Evolutionary conservation across 2,329 filamentous ascomycete species (phyloP).

Genomic region (Huntiella decipiens): DNA sequence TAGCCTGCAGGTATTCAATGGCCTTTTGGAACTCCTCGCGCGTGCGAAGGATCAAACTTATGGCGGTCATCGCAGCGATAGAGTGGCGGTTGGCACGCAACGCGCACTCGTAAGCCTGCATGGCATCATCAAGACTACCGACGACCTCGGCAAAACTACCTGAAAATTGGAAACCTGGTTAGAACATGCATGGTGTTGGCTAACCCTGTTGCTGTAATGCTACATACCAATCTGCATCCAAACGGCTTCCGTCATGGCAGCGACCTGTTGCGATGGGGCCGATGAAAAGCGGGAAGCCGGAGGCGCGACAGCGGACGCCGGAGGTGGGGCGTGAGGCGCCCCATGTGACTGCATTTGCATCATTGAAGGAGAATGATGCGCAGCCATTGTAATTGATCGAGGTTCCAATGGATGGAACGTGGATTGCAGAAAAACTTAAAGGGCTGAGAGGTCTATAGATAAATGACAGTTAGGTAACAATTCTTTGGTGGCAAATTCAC

Average conservation of each 20-base stretch:
- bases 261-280: slow-evolving; percentile 51
- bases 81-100: slow-evolving; percentile 76
- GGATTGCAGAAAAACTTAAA: too few species aligned
- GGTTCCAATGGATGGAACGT: too few species aligned
- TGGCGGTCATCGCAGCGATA: slow-evolving; percentile 79
- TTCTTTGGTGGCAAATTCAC: too few species aligned
- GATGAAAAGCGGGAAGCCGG: slow-evolving; percentile 28
- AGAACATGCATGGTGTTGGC: neutral
- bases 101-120: slow-evolving; percentile 78
- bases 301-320: slow-evolving; percentile 31
- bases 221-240: slow-evolving; percentile 82
- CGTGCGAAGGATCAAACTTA: slow-evolving; percentile 75
- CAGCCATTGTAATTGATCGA: slow-evolving; percentile 36
- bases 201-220: neutral
- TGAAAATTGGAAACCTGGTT: slow-evolving; percentile 20
- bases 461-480: too few species aligned
- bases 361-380: slow-evolving; percentile 66
- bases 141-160: slow-evolving; percentile 74
- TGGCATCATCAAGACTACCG: slow-evolving; percentile 74
- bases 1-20: slow-evolving; percentile 79
- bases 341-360: slow-evolving; percentile 49
- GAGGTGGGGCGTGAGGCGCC: slow-evolving; percentile 39
- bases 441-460: too few species aligned
- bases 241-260: slow-evolving; percentile 63
- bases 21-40: slow-evolving; percentile 89